Conservation (phyloP, 176 grass and related monocot genomes). For the Carex parvula region DNA sequence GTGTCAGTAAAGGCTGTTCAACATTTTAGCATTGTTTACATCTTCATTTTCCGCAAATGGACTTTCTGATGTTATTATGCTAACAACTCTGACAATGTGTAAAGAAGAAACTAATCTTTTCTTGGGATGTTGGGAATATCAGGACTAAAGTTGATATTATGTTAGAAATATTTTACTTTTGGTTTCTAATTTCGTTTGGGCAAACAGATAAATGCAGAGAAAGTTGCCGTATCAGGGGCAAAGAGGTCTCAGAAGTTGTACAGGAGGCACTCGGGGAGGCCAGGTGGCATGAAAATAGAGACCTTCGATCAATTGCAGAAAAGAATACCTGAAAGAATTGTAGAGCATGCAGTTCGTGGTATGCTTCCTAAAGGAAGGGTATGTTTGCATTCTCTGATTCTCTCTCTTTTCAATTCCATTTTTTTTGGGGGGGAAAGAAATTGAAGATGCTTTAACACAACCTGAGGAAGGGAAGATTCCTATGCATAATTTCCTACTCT, state of each 20-base stretch:
- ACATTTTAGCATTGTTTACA: background rate
- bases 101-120: background rate
- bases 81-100: background rate
- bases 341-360: constrained; percentile 88
- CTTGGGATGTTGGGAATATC: background rate
- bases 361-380: constrained; percentile 99
- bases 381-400: constrained; percentile 20
- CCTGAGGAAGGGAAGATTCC: background rate
- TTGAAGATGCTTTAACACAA: background rate
- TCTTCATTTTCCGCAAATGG: background rate
- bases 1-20: background rate
- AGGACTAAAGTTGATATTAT: background rate
- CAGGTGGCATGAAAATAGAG: constrained; percentile 93
- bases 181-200: constrained; percentile 12
- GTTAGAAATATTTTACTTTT: background rate
- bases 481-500: background rate
- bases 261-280: constrained; percentile 88
- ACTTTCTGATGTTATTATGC: background rate
- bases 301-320: constrained; percentile 98
- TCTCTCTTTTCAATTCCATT: background rate
- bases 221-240: constrained; percentile 94
- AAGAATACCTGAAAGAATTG: constrained; percentile 95
- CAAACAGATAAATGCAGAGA: constrained; percentile 87
- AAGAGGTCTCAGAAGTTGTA: constrained; percentile 92
- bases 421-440: background rate